These are phyloP conservation scores for Globisporangium recalcitrans DNA, from an alignment of 352 stramenopile species.

Conservation along the genomic window DNA sequence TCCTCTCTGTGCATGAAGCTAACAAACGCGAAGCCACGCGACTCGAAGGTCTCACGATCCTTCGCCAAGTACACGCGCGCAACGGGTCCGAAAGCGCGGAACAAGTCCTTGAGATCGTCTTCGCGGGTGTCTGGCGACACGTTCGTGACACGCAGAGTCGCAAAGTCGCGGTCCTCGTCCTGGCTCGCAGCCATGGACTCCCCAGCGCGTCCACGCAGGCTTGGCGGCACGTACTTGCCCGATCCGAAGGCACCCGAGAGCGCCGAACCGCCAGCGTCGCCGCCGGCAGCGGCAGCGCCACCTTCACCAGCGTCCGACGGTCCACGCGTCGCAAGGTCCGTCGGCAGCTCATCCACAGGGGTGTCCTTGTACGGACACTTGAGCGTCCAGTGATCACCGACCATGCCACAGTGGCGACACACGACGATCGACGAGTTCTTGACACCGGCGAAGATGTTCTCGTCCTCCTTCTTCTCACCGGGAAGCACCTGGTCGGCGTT, in stretches of 20 bases:
- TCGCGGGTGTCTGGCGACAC: conserved; percentile 98
- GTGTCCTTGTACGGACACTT: conserved; percentile 91
- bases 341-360: conserved; percentile 67
- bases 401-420: conserved; percentile 88
- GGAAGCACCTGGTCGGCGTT: conserved; percentile 84
- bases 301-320: conserved; percentile 27
- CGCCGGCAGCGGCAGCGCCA: conserved; percentile 22
- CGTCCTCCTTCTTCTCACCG: conserved; percentile 86
- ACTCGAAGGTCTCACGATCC: conserved; percentile 97
- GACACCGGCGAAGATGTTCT: conserved; percentile 83
- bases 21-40: conserved; percentile 97
- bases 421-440: conserved; percentile 88
- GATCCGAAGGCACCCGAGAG: conserved; percentile 73
- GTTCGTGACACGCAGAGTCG: conserved; percentile 98
- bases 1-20: conserved; percentile 96
- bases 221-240: conserved; percentile 85
- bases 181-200: conserved; percentile 30
- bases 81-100: conserved; percentile 95
- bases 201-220: conserved; percentile 52
- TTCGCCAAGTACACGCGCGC: conserved; percentile 97
- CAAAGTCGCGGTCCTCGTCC: conserved; percentile 72
- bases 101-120: conserved; percentile 98
- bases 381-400: conserved; percentile 87
- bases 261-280: conserved; percentile 37
- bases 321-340: conserved; percentile 54